Percentiles rank a stretch among this genome's conserved stretches.
Conservation (phyloP, 129 eudicot genomes). For the Smallanthus sonchifolius region DNA sequence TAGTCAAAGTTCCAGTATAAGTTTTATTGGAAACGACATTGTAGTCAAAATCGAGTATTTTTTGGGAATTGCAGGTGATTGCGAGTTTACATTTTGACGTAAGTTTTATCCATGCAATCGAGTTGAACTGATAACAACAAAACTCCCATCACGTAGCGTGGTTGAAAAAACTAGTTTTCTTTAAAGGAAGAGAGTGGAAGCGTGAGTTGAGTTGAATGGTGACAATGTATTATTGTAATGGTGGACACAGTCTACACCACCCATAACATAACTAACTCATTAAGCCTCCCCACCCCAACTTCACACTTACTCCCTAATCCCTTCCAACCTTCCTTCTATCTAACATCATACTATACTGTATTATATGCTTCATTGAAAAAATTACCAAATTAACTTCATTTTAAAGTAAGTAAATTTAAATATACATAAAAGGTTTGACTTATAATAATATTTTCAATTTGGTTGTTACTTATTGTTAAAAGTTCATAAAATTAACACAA, state of each 20-base stretch:
- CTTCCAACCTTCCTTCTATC: slow-evolving; percentile 37
- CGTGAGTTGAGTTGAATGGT: neutral
- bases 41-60: too few species aligned
- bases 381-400: neutral
- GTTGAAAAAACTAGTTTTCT: too few species aligned
- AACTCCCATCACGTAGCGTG: too few species aligned
- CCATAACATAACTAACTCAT: slow-evolving; percentile 42
- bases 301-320: slow-evolving; percentile 42
- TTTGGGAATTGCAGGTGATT: too few species aligned
- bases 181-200: slow-evolving; percentile 4
- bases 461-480: neutral
- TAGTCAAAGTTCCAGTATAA: too few species aligned
- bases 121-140: too few species aligned
- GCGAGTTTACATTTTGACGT: too few species aligned
- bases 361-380: neutral
- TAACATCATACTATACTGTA: slow-evolving; percentile 24
- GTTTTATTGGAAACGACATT: too few species aligned
- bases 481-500: too few species aligned
- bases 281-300: slow-evolving; percentile 35
- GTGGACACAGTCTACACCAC: slow-evolving; percentile 33
- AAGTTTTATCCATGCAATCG: too few species aligned
- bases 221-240: slow-evolving; percentile 27
- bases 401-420: neutral
- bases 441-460: neutral
- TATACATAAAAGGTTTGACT: neutral